Evolutionary conservation across 495 filamentous ascomycete genomes (phyloP).

Genomic region (Pseudomonodictys pantanalensis): DNA sequence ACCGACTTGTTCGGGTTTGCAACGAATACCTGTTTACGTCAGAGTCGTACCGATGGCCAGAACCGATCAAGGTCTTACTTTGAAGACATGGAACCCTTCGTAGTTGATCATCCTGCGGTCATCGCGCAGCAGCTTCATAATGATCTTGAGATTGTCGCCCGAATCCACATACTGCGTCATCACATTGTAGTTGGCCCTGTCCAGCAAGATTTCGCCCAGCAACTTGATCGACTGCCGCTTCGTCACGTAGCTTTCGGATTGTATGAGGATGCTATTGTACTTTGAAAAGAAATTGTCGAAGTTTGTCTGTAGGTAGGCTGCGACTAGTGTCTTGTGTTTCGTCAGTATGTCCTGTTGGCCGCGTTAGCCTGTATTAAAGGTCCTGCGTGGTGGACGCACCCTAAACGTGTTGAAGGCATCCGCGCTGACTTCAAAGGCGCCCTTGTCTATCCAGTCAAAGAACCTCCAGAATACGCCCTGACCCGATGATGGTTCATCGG

Average conservation of each 20-base stretch:
- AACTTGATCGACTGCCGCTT: slow-evolving; percentile 98
- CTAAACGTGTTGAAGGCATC: slow-evolving; percentile 97
- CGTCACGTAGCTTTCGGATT: slow-evolving; percentile 94
- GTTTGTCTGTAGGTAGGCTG: slow-evolving; percentile 79
- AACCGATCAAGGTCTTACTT: slow-evolving; percentile 53
- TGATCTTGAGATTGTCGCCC: slow-evolving; percentile 92
- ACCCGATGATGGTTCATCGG: slow-evolving; percentile 63
- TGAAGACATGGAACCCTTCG: slow-evolving; percentile 99
- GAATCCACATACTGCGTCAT: slow-evolving; percentile 97
- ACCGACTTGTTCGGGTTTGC: slow-evolving; percentile 95
- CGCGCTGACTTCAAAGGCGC: slow-evolving; percentile 92
- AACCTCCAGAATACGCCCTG: slow-evolving; percentile 94
- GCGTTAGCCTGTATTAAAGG: not conserved
- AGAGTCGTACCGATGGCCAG: not conserved
- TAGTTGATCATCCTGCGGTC: slow-evolving; percentile 99
- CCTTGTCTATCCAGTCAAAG: slow-evolving; percentile 93
- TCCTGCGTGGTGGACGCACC: slow-evolving; percentile 50
- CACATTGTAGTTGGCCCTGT: slow-evolving; percentile 93
- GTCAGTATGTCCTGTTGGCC: slow-evolving; percentile 77
- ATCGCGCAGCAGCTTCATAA: slow-evolving; percentile 93
- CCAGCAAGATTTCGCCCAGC: slow-evolving; percentile 89
- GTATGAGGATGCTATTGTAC: slow-evolving; percentile 85
- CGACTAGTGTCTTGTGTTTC: slow-evolving; percentile 84
- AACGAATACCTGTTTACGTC: slow-evolving; percentile 72
- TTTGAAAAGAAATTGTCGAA: slow-evolving; percentile 86